phyloP scores from a whole-genome alignment of 1,139 yeast genomes.

The Suhomyces taliae region DNA sequence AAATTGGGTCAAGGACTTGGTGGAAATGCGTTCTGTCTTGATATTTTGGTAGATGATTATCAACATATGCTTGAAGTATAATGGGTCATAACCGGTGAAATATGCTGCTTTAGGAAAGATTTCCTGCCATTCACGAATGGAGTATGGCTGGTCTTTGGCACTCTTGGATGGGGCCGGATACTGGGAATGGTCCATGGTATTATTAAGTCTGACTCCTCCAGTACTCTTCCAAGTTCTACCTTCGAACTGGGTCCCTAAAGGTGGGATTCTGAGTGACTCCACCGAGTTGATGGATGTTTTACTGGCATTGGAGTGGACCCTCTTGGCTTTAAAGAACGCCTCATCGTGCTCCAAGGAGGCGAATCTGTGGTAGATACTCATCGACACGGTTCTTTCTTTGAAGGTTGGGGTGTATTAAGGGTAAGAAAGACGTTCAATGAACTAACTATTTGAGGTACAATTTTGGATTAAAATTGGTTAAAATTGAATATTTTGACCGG shows the following conservation, averaged over 20 bases:
- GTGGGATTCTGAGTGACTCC: conserved; percentile 3
- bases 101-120: conserved; percentile 54
- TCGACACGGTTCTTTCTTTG: conserved; percentile 1
- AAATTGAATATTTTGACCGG: no score
- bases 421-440: no score
- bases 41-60: conserved; percentile 55
- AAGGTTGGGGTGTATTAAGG: no score
- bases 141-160: background rate
- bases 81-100: conserved; percentile 53
- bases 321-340: conserved; percentile 17
- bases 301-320: background rate
- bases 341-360: conserved; percentile 42
- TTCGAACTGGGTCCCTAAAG: conserved; percentile 8
- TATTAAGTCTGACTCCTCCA: conserved; percentile 3
- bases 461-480: no score
- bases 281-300: background rate
- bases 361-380: conserved; percentile 38
- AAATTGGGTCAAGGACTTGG: conserved; percentile 64
- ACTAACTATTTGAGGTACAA: no score
- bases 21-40: conserved; percentile 48
- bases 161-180: background rate
- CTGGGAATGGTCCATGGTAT: background rate
- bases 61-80: conserved; percentile 52
- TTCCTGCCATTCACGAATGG: conserved; percentile 34
- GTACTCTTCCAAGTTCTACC: conserved; percentile 7